Conservation (phyloP, 2,329 filamentous ascomycete species). For the Xylariaceae sp. region DNA sequence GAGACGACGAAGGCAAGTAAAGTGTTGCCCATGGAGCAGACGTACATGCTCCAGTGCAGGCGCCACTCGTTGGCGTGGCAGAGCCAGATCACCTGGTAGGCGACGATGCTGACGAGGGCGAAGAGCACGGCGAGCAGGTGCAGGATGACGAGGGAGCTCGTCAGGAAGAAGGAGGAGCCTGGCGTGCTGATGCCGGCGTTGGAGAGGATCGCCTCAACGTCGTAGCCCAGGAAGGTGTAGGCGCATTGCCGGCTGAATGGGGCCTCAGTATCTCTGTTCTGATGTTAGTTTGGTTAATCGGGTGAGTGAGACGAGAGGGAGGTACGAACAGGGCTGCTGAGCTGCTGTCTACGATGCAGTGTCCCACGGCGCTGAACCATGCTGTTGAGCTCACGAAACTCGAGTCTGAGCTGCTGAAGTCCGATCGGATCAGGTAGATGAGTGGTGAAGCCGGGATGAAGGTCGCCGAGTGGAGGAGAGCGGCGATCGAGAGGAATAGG, state of each 20-base stretch:
- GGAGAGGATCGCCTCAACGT: neutral
- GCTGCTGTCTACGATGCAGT: constrained; percentile 8
- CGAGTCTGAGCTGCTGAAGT: constrained; percentile 1
- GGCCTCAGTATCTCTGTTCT: neutral
- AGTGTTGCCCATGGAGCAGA: constrained; percentile 2
- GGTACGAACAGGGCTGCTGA: constrained; percentile 9
- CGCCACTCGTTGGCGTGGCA: neutral
- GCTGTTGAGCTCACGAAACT: constrained; percentile 3
- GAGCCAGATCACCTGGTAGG: constrained; percentile 7
- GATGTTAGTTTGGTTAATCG: neutral
- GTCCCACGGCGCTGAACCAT: constrained; percentile 16
- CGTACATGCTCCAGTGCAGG: neutral
- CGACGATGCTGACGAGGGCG: constrained; percentile 4
- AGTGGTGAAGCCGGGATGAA: constrained; percentile 8
- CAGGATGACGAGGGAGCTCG: constrained; percentile 1
- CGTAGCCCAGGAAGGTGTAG: constrained; percentile 2
- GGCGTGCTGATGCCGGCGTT: neutral
- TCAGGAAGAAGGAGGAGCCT: constrained; percentile 2
- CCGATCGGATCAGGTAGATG: constrained; percentile 12
- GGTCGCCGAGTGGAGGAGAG: constrained; percentile 2
- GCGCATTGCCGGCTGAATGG: neutral
- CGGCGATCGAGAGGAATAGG: constrained; percentile 6
- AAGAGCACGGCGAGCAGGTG: constrained; percentile 7
- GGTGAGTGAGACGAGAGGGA: neutral
- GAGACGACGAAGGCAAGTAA: constrained; percentile 8